A percentile compares a stretch with the other conserved stretches of the same genome.
Conservation (phyloP, 2,329 filamentous ascomycete genomes). For the Sclerotinia borealis region DNA sequence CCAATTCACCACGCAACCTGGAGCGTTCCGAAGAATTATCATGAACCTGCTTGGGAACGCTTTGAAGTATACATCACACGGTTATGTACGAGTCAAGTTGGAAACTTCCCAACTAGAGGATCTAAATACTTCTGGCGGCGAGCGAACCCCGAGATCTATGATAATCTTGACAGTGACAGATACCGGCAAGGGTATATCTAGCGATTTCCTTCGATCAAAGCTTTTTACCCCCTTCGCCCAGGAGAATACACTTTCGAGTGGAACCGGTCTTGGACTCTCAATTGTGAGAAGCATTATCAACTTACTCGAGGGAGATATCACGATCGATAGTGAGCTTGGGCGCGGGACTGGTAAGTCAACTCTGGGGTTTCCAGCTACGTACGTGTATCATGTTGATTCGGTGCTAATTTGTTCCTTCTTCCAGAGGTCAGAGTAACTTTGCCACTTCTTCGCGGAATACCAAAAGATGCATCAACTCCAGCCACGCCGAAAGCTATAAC, state of each 20-base stretch:
- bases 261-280: slow-evolving; percentile 57
- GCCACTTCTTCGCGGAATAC: slow-evolving; percentile 29
- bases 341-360: slow-evolving; percentile 47
- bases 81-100: slow-evolving; percentile 42
- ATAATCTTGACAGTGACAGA: slow-evolving; percentile 66
- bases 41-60: slow-evolving; percentile 61
- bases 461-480: slow-evolving; percentile 18
- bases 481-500: slow-evolving; percentile 20
- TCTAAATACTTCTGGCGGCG: slow-evolving; percentile 17
- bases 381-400: background rate
- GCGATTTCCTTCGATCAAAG: slow-evolving; percentile 54
- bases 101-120: slow-evolving; percentile 27
- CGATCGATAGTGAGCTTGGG: slow-evolving; percentile 48
- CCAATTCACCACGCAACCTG: slow-evolving; percentile 46
- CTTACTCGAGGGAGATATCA: slow-evolving; percentile 53
- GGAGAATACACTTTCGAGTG: slow-evolving; percentile 55
- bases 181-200: slow-evolving; percentile 62
- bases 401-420: slow-evolving; percentile 13
- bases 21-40: slow-evolving; percentile 45
- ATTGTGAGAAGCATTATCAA: slow-evolving; percentile 59
- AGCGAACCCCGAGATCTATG: slow-evolving; percentile 22
- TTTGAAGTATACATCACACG: slow-evolving; percentile 53
- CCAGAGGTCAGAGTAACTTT: slow-evolving; percentile 31
- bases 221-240: slow-evolving; percentile 60
- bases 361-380: background rate